Evolutionary conservation across 345 rosid genomes (phyloP).

Genomic region (Populus ilicifolia): DNA sequence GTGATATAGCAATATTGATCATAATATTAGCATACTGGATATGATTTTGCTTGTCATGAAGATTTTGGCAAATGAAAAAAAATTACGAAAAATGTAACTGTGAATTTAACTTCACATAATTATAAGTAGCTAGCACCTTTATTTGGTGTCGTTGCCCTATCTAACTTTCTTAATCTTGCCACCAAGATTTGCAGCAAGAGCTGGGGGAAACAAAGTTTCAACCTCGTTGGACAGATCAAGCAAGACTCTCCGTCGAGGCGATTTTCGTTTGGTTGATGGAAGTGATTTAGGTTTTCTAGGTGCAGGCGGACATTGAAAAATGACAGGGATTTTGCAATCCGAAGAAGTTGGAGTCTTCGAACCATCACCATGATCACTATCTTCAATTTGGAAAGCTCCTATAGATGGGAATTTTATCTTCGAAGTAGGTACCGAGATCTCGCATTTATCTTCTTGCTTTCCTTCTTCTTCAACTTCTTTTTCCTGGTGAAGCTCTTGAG

Average conservation of each 20-base stretch:
- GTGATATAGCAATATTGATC: too few species aligned
- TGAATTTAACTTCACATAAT: background rate
- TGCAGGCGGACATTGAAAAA: constrained; percentile 52
- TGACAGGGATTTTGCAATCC: constrained; percentile 36
- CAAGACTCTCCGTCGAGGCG: constrained; percentile 17
- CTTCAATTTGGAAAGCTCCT: constrained; percentile 28
- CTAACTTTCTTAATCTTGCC: constrained; percentile 58
- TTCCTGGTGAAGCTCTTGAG: constrained; percentile 10
- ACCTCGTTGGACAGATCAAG: constrained; percentile 67
- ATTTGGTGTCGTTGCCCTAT: constrained; percentile 16
- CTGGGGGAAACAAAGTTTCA: constrained; percentile 55
- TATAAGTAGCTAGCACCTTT: background rate
- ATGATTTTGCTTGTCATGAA: background rate
- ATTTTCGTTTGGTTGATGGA: constrained; percentile 42
- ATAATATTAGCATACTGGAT: background rate
- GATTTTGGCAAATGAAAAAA: background rate
- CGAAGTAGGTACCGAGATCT: constrained; percentile 23
- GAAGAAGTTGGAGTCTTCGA: constrained; percentile 61
- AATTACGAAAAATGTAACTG: background rate
- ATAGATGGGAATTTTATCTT: constrained; percentile 33
- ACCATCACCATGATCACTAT: constrained; percentile 26
- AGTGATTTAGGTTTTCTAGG: constrained; percentile 62
- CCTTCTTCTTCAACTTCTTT: constrained; percentile 1
- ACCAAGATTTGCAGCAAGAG: constrained; percentile 48
- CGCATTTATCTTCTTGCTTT: constrained; percentile 29